Evolutionary conservation across 2,329 filamentous ascomycete genomes (phyloP), one percentile per base, ranked within the genome.

Genomic region (Waltergamsia citrina): DNA sequence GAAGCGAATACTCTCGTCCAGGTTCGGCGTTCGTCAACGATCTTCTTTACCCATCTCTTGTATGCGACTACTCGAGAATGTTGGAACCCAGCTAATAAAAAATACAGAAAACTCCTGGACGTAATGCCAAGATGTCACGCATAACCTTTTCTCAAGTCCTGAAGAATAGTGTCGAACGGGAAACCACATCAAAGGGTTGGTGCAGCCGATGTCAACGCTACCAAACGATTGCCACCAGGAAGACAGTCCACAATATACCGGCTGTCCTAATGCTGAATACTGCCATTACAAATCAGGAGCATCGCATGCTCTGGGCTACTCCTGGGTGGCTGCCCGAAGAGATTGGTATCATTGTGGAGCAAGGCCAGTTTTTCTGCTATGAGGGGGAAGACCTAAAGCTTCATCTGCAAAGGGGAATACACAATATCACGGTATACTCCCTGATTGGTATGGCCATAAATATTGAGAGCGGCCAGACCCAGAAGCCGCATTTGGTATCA

Each of bases 271-370:
- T 93, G 63, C 70, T 98, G 18, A 95, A 95, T 51, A 84, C 86
- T 1, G 75, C 85, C 9, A 80, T 84, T 26, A 76, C 71, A 5
- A 80, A 64, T 29, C 71, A 78, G 3, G 83, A 90, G 42, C 76
- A 86, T 23, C 80, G 81, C 46, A 72, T 82, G 38, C 68, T 94
- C 12, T 98, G 93, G 93, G 77, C 85, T 2, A 85, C 79, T 10
- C 85, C 85, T 1, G 85, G 85, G 12, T 98, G 90, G 81, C 66
- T 98, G 10, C 92, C 92, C 0, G 83, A 92, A 50, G 87, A 96
- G 53, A 88, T 98, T 47, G 92, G 92, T 24, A 76, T 98, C 49
- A 85, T 94, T 37, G 76, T 94, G 37, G 85, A 93, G 39, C 77
- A 85, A 47, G 86, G 85, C n/a, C 85, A 94, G 50, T 85, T 96